Base-by-base conservation (phyloP, 2,329 filamentous ascomycete genomes). In the Neofusicoccum sp. region DNA sequence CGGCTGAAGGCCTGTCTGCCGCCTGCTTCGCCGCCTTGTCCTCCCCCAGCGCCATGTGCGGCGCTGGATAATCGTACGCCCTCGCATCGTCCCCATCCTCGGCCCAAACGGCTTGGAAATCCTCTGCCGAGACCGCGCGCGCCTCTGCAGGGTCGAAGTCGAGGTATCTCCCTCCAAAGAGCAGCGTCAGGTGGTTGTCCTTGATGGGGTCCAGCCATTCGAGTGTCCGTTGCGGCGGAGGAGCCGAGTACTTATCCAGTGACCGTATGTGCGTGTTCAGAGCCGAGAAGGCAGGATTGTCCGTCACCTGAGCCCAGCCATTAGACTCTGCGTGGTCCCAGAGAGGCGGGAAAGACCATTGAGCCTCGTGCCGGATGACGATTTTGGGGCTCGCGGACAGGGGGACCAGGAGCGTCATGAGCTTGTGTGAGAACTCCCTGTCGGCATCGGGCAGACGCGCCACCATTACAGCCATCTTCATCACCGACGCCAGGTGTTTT, bases 311-410 rank as follows among this genome's bases (percentile, higher is more conserved):
- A 0, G 56, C 67, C 76, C 77, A 80, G 1, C 67, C 63, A 34
- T 70, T 71, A 4, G 64, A 58, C 20, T 67, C 66, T 1, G 76
- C 77, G 33, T 77, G 69, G 14, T 77, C 73, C 63, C 77, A 79
- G 1, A 82, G 64, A 4, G 73, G 73, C 3, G 76, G 80, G 59
- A 78, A 76, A 9, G 75, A 77, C 74, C 76, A 81, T 58, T 80
- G 80, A 1, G 81, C 79, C 66, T 83, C 81, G 61, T 83, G 80
- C 6, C 81, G 74, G n/a, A 83, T 77, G 33, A 79, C 76, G 1
- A 82, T 76, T 63, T 82, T 83, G 3, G 79, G 77, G 34, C 78
- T 82, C 3, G 78, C 74, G 0, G 75, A 76, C 16, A 79, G 74
- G 0, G 76, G 71, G 2, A 78, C 73, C 14, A 82, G 72, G 49